Evolutionary conservation across 2,329 filamentous ascomycete genomes (phyloP).

Genomic region (Hypoxylon sp.): DNA sequence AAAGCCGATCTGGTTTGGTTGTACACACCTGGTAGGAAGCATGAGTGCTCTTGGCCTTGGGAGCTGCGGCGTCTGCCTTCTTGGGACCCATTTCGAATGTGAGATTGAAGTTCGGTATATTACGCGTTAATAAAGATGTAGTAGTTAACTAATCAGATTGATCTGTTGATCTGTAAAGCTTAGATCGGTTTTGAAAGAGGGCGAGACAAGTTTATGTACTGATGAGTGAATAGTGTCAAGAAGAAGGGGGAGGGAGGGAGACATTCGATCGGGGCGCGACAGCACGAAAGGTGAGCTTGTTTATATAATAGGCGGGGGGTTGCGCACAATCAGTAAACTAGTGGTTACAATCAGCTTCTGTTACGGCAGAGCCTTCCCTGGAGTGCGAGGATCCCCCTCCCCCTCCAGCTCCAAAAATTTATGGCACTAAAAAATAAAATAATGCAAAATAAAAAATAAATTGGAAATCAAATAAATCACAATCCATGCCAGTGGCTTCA

Average conservation of each 20-base stretch:
- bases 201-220: too few relatives aligned
- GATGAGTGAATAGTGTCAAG: slow-evolving; percentile 43
- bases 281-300: slow-evolving; percentile 65
- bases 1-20: slow-evolving; percentile 25
- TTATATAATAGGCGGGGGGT: slow-evolving; percentile 67
- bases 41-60: slow-evolving; percentile 63
- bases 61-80: slow-evolving; percentile 60
- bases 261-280: slow-evolving; percentile 53
- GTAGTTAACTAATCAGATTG: slow-evolving; percentile 19
- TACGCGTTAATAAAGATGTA: slow-evolving; percentile 32
- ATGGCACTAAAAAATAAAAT: slow-evolving; percentile 22
- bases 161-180: slow-evolving; percentile 42
- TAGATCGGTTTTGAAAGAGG: too few relatives aligned
- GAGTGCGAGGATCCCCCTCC: slow-evolving; percentile 11
- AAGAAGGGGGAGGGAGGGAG: slow-evolving; percentile 52
- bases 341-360: slow-evolving; percentile 41
- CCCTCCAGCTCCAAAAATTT: slow-evolving; percentile 17
- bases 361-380: slow-evolving; percentile 26
- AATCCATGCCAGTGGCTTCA: too few relatives aligned
- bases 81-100: slow-evolving; percentile 67
- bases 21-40: slow-evolving; percentile 66
- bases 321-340: slow-evolving; percentile 64
- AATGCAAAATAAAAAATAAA: slow-evolving; percentile 16
- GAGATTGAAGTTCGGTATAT: slow-evolving; percentile 27
- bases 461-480: too few relatives aligned